phyloP scores from a whole-genome alignment of 176 grass and related monocot species.

The Neostapfia colusana region DNA sequence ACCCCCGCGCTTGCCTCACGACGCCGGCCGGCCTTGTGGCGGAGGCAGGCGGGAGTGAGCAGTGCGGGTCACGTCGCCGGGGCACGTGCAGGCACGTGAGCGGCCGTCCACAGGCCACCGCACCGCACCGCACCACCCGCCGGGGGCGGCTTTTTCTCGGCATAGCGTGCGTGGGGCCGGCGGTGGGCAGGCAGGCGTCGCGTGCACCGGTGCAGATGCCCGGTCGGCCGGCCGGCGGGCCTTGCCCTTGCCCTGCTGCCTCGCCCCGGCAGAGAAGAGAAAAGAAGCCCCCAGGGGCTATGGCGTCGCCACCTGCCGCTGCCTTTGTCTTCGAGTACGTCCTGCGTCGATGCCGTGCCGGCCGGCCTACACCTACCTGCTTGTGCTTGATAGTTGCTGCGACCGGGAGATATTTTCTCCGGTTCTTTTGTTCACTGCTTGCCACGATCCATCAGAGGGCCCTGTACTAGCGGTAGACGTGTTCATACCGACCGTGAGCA shows the following conservation, averaged over 20 bases:
- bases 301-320: constrained; percentile 19
- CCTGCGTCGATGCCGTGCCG: not conserved
- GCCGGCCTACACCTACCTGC: not conserved
- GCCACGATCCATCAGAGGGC: not conserved
- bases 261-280: not conserved
- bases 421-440: not conserved
- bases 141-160: constrained; percentile 22
- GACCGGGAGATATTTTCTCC: constrained; percentile 11
- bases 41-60: not conserved
- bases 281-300: constrained; percentile 10
- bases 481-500: not conserved
- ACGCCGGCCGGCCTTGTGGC: not conserved
- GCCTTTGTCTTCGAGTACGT: not conserved
- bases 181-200: not conserved
- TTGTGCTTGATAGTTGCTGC: not conserved
- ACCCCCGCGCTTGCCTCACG: no score
- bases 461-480: not conserved
- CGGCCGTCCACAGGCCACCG: not conserved
- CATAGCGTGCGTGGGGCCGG: constrained; percentile 1
- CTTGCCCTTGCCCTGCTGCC: no score
- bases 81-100: constrained; percentile 41
- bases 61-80: constrained; percentile 51
- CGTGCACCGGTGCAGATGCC: constrained; percentile 11
- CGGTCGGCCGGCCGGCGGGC: not conserved
- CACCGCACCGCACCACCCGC: constrained; percentile 12